Evolutionary conservation across 1,284 basidiomycete genomes (phyloP).

Genomic region (Caloboletus firmus): DNA sequence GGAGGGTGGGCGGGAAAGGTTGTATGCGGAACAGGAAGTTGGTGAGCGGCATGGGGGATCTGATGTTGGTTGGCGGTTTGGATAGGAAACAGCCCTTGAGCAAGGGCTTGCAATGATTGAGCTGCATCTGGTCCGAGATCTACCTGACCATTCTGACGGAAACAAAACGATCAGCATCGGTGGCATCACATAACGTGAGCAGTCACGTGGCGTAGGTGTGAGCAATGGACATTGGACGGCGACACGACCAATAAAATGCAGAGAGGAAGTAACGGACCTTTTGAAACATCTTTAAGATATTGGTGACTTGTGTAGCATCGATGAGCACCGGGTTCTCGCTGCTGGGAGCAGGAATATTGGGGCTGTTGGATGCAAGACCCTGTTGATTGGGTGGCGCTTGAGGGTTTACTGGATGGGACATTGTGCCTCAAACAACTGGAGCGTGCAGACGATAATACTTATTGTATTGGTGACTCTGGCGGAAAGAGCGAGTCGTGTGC

Average conservation of each 20-base stretch:
- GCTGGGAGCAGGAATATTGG: constrained; percentile 11
- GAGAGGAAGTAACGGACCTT: constrained; percentile 23
- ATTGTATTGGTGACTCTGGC: constrained; percentile 6
- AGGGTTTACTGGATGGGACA: constrained; percentile 20
- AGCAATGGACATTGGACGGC: background rate
- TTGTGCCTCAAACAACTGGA: background rate
- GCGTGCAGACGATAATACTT: background rate
- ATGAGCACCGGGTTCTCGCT: constrained; percentile 16
- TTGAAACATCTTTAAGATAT: constrained; percentile 31
- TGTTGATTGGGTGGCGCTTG: constrained; percentile 20
- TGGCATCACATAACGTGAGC: constrained; percentile 26
- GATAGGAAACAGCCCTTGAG: constrained; percentile 31
- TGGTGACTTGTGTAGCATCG: constrained; percentile 31
- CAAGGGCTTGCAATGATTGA: constrained; percentile 32
- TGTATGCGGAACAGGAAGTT: constrained; percentile 23
- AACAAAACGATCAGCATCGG: constrained; percentile 1
- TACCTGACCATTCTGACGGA: constrained; percentile 27
- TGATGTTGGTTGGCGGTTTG: constrained; percentile 27
- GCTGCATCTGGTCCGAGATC: constrained; percentile 33
- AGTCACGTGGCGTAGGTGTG: constrained; percentile 26
- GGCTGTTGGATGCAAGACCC: constrained; percentile 6
- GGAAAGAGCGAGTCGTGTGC: constrained; percentile 1
- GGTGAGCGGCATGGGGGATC: constrained; percentile 24
- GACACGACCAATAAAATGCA: background rate
- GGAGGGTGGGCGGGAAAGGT: constrained; percentile 13